Evolutionary conservation across 1,284 basidiomycete species (phyloP), one percentile per base, ranked within the genome.

Genomic region (Athelia psychrophila): DNA sequence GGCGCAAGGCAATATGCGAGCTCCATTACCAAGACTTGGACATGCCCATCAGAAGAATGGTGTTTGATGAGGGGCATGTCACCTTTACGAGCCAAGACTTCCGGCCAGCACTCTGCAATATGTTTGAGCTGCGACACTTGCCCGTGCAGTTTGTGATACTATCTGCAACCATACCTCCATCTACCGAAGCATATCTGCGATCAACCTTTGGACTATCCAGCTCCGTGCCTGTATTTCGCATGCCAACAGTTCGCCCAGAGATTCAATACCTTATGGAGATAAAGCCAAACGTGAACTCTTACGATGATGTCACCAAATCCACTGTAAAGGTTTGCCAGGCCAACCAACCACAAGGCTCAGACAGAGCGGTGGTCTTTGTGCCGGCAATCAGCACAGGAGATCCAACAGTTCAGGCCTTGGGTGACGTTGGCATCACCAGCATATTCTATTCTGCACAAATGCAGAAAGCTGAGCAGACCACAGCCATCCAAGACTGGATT

Each of bases 61-160:
- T 61, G 0, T 48, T 59, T 22, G 62, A 64, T 38, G 62, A 64
- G 40, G 55, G 36, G 1, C 57, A 60, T 10, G 44, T 53, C 22
- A 52, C 52, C 5, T 42, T 55, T 24, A 51, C 53, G 5, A 13
- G 27, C 3, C 44, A 49, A 6, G 42, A 45, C 15, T 64, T 53
- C 38, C 49, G 62, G 0, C 18, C 40, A 0, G 46, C 57, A 0
- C 35, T 62, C 2, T 3, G 30, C 0, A n/a, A 56, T 35, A 47
- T 57, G 15, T 52, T 30, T 18, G 30, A 51, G 5, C 25, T 61
- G 23, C 59, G 61, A 5, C 5, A 5, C 27, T 13, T 30, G 6
- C 27, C 27, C 13, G 27, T 30, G 27, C 48, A 53, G 22, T 8
- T 47, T 4, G 22, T 49, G 27, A 18, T 52, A 23, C 4, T 57